Conservation (phyloP, 805 yeast species). For the Cyberlindnera meyerae region DNA sequence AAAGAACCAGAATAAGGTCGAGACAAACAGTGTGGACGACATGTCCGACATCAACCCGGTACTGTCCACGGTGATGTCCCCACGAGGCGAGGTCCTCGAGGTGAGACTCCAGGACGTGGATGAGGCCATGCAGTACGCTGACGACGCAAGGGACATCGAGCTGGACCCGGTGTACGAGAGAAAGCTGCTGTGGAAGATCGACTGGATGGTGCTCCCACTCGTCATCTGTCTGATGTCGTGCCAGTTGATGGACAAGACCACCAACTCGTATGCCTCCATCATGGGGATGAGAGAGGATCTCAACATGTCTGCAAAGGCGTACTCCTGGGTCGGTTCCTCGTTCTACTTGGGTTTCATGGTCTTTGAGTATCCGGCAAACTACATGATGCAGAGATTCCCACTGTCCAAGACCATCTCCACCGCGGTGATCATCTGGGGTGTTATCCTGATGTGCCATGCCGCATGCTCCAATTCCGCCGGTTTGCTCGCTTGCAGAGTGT, state of each 20-base stretch:
- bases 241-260: constrained; percentile 38
- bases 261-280: constrained; percentile 42
- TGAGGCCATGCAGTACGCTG: constrained; percentile 33
- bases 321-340: constrained; percentile 53
- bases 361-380: constrained; percentile 47
- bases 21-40: constrained; percentile 6
- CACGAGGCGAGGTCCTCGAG: constrained; percentile 24
- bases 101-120: constrained; percentile 34
- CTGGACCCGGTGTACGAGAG: constrained; percentile 19
- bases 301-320: constrained; percentile 39
- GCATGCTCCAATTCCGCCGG: constrained; percentile 35
- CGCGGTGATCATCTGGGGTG: constrained; percentile 58
- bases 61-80: constrained; percentile 25
- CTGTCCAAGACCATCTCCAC: constrained; percentile 45
- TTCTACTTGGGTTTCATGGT: constrained; percentile 61
- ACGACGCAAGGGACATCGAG: constrained; percentile 14
- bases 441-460: constrained; percentile 45
- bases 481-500: constrained; percentile 41
- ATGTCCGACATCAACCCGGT: constrained; percentile 8
- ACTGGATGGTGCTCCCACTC: constrained; percentile 33
- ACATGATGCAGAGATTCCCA: constrained; percentile 50
- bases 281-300: constrained; percentile 44
- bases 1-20: constrained; percentile 1
- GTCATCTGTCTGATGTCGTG: constrained; percentile 31
- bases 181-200: constrained; percentile 34